phyloP scores from a whole-genome alignment of 352 stramenopile genomes.

The Globisporangium solare region DNA sequence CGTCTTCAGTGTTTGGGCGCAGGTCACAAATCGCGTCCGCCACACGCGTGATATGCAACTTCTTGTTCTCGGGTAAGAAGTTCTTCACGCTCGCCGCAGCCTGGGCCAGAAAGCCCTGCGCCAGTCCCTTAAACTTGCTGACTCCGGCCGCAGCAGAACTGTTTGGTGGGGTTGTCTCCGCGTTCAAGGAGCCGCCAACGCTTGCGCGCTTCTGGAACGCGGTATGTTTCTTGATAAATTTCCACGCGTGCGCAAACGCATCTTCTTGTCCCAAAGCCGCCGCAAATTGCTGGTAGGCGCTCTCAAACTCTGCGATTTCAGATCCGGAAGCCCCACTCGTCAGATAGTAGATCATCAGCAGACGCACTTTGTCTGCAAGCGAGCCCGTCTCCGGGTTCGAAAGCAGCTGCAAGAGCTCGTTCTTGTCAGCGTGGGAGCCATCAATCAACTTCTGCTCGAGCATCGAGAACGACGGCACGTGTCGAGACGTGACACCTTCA shows the following conservation, averaged over 20 bases:
- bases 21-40: conserved; percentile 81
- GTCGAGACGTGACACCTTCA: conserved; percentile 66
- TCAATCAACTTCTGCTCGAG: conserved; percentile 86
- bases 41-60: conserved; percentile 79
- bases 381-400: conserved; percentile 58
- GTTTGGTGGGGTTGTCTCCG: conserved; percentile 15
- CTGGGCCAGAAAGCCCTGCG: conserved; percentile 76
- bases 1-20: conserved; percentile 75
- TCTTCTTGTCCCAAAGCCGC: conserved; percentile 18
- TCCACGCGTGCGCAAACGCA: conserved; percentile 56
- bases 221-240: conserved; percentile 78
- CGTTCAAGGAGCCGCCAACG: conserved; percentile 45
- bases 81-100: conserved; percentile 83
- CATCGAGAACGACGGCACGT: conserved; percentile 82
- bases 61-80: conserved; percentile 86
- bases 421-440: conserved; percentile 61
- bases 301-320: conserved; percentile 77
- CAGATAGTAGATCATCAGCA: conserved; percentile 88
- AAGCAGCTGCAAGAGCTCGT: conserved; percentile 68
- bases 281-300: conserved; percentile 57
- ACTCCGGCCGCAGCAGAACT: conserved; percentile 21
- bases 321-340: conserved; percentile 58
- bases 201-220: conserved; percentile 77
- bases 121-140: conserved; percentile 82
- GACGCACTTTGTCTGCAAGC: conserved; percentile 72